phyloP scores from a whole-genome alignment of 1,284 basidiomycete species.

The Cryptococcus floricola region DNA sequence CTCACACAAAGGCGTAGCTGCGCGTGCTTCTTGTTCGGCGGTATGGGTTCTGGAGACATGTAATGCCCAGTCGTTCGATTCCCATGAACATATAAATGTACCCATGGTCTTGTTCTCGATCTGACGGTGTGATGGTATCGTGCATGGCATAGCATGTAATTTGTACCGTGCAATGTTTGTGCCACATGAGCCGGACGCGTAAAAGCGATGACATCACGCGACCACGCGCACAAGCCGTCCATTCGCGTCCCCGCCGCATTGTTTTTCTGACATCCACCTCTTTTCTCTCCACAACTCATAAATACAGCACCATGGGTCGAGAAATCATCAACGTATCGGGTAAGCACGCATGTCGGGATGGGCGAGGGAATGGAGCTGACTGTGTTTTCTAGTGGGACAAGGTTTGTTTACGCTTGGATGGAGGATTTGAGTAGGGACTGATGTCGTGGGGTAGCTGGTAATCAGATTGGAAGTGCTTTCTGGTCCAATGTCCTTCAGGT shows the following conservation, averaged over 20 bases:
- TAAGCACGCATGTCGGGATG: conserved; percentile 10
- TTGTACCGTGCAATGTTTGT: neutral
- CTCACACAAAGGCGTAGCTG: too few species aligned
- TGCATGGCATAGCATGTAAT: too few species aligned
- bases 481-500: conserved; percentile 47
- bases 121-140: too few species aligned
- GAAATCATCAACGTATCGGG: conserved; percentile 43
- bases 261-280: neutral
- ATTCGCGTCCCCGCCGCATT: neutral
- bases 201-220: neutral
- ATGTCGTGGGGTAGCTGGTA: conserved; percentile 28
- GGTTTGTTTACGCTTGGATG: conserved; percentile 10
- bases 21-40: too few species aligned
- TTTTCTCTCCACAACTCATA: neutral
- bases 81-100: too few species aligned
- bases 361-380: neutral
- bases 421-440: neutral
- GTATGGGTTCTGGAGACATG: too few species aligned
- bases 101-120: too few species aligned
- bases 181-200: neutral
- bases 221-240: neutral
- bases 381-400: conserved; percentile 22
- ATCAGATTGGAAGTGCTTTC: conserved; percentile 46
- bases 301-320: conserved; percentile 29
- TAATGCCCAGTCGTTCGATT: too few species aligned